phyloP scores from a whole-genome alignment of 2,329 filamentous ascomycete species.

The Fusarium solani-melongenae region DNA sequence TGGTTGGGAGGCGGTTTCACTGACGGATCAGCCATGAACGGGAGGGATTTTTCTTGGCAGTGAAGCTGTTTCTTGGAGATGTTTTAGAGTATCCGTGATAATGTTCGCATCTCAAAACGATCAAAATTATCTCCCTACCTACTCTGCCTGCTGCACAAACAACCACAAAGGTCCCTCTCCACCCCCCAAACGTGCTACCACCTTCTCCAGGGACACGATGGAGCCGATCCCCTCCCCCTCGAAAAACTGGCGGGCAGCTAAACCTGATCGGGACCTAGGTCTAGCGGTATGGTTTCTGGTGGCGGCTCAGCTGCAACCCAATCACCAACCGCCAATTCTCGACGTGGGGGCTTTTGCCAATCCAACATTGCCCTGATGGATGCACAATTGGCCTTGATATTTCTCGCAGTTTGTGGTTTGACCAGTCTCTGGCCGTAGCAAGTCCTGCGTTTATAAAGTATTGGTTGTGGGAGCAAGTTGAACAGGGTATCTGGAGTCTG shows the following conservation, averaged over 20 bases:
- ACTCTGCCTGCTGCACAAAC: neutral
- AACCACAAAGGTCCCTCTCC: neutral
- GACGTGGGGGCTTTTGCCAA: conserved; percentile 34
- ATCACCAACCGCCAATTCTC: conserved; percentile 32
- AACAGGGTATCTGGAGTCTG: neutral
- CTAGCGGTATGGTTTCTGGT: conserved; percentile 34
- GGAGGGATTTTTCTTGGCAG: neutral
- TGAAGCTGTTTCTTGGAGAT: neutral
- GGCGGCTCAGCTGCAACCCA: conserved; percentile 31
- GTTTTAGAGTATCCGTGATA: neutral
- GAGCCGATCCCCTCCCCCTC: conserved; percentile 15
- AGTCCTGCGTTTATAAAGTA: neutral
- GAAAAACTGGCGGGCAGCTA: conserved; percentile 30
- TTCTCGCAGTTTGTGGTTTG: neutral
- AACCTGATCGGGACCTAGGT: conserved; percentile 29
- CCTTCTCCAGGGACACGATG: conserved; percentile 24
- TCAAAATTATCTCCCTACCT: too few relatives aligned
- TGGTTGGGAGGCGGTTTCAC: conserved; percentile 32
- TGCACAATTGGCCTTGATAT: conserved; percentile 17
- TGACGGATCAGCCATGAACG: neutral
- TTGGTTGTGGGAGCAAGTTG: neutral
- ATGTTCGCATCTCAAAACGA: too few relatives aligned
- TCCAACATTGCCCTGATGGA: conserved; percentile 36
- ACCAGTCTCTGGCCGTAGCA: neutral
- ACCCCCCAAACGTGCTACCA: neutral